phyloP scores from a whole-genome alignment of 73 alveolate genomes.

The Paramecium primaurelia region DNA sequence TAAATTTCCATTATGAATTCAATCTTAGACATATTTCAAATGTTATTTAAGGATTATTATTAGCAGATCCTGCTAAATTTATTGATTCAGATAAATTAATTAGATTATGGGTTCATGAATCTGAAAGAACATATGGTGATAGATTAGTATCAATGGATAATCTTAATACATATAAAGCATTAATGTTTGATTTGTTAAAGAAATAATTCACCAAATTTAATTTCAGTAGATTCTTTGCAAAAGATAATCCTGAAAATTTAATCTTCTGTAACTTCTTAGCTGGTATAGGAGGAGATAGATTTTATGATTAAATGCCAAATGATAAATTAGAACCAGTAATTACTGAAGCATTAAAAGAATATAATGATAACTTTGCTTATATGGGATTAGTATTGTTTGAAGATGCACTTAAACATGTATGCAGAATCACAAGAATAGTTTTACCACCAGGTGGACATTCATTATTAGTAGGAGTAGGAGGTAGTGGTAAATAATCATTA shows the following conservation, averaged over 20 bases:
- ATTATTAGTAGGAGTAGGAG: slow-evolving; percentile 99
- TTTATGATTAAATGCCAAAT: slow-evolving; percentile 57
- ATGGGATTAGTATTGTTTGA: slow-evolving; percentile 99
- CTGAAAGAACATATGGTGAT: slow-evolving; percentile 99
- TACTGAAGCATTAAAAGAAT: slow-evolving; percentile 95
- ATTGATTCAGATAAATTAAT: slow-evolving; percentile 94
- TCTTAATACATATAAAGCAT: slow-evolving; percentile 85
- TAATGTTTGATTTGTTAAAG: slow-evolving; percentile 81
- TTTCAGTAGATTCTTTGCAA: slow-evolving; percentile 79
- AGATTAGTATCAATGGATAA: slow-evolving; percentile 93
- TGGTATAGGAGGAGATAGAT: slow-evolving; percentile 88
- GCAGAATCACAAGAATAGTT: slow-evolving; percentile 98
- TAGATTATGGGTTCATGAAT: slow-evolving; percentile 99
- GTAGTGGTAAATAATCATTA: slow-evolving; percentile 99
- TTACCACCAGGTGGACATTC: slow-evolving; percentile 99
- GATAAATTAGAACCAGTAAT: slow-evolving; percentile 58
- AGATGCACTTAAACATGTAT: slow-evolving; percentile 99
- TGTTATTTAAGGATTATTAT: slow-evolving; percentile 98
- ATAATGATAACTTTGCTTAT: slow-evolving; percentile 98
- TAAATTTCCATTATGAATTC: slow-evolving; percentile 99
- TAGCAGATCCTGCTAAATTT: slow-evolving; percentile 94
- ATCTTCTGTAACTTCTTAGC: slow-evolving; percentile 97
- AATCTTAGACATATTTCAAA: slow-evolving; percentile 99
- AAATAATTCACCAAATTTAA: slow-evolving; percentile 83
- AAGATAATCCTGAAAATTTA: slow-evolving; percentile 97